Evolutionary conservation across 140 eudicot genomes (phyloP), one percentile per base, ranked within the genome.

Genomic region (Flaveria floridana): DNA sequence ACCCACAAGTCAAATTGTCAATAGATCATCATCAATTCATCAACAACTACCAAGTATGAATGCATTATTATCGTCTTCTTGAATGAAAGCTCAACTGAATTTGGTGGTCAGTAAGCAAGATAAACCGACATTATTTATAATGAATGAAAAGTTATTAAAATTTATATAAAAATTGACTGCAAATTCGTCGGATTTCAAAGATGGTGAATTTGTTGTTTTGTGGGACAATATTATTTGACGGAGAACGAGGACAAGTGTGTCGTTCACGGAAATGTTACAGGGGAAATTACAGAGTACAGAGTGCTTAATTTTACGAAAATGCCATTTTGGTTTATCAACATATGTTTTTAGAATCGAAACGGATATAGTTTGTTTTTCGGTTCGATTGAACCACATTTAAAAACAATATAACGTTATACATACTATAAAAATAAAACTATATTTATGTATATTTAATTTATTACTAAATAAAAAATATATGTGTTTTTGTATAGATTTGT

Each of bases 241-340:
- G 71, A 78, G 72, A 10, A 79, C 76, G 67, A 79, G 71, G 79
- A 80, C 83, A 80, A 26, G 23, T 73, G 79, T 80, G 83, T 58
- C 57, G 71, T 23, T 80, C 83, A 74, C 83, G 79, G 83, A 79
- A 44, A 46, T 57, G 48, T 73, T 41, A 57, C 78, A 65, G 62
- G 16, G 52, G 2, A 37, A 37, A 12, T 39, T 72, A 74, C 46
- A 28, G 65, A 46, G 0, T 65, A 26, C 71, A 66, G 0, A 34
- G 73, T 62, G 52, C 6, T 67, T 0, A 2, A 42, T 16, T 23
- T 66, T 80, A 46, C 25, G 13, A 52, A 23, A 0, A 0, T 2
- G 16, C 2, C 72, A 28, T 52, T 75, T 0, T 75, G 42, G 41
- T 62, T 74, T 23, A 0, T 21, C 0, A 1, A 44, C n/a, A 15